Conservation (phyloP, 352 stramenopile species). For the Halophytophthora batemanensis region DNA sequence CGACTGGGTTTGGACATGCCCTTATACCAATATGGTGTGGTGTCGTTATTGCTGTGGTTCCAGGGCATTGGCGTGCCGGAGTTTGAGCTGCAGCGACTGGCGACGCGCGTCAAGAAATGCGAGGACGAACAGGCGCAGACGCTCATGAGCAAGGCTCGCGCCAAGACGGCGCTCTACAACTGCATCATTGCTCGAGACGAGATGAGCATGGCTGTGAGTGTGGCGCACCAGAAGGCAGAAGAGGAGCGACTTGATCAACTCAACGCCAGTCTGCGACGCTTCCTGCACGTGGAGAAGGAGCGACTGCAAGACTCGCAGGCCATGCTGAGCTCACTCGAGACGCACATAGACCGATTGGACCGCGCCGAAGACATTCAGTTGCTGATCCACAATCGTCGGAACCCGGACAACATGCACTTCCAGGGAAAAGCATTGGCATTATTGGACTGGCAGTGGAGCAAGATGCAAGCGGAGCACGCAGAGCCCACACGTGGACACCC, state of each 20-base stretch:
- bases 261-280: slow-evolving; percentile 61
- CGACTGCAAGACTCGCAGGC: slow-evolving; percentile 58
- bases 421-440: slow-evolving; percentile 84
- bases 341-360: slow-evolving; percentile 56
- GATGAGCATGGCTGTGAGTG: slow-evolving; percentile 88
- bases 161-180: slow-evolving; percentile 80
- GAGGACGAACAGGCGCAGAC: slow-evolving; percentile 63
- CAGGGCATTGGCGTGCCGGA: slow-evolving; percentile 73
- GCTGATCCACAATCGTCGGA: slow-evolving; percentile 78
- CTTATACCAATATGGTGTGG: no score
- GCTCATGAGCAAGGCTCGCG: slow-evolving; percentile 47
- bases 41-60: background rate
- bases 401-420: slow-evolving; percentile 87
- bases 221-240: slow-evolving; percentile 83
- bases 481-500: slow-evolving; percentile 7
- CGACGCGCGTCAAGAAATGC: slow-evolving; percentile 49
- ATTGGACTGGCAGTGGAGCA: slow-evolving; percentile 81
- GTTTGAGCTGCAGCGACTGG: slow-evolving; percentile 80
- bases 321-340: slow-evolving; percentile 55
- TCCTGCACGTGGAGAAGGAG: slow-evolving; percentile 77
- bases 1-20: no score
- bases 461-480: slow-evolving; percentile 37
- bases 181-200: slow-evolving; percentile 80
- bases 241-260: slow-evolving; percentile 82
- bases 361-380: slow-evolving; percentile 81